Conservation (phyloP, 176 grass and related monocot genomes). For the Lolium multiflorum region DNA sequence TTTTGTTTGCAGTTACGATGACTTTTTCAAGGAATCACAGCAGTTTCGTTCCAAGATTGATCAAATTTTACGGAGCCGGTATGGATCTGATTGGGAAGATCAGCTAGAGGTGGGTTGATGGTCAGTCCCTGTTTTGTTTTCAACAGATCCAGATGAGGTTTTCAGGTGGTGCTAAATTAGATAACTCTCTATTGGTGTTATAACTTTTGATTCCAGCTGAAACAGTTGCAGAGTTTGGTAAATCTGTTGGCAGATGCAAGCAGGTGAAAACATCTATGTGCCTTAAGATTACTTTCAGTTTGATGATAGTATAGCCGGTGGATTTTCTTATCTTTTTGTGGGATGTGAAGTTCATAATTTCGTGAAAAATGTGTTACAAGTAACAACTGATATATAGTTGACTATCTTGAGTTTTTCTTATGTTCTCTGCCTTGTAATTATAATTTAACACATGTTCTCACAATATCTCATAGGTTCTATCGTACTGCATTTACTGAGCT, state of each 20-base stretch:
- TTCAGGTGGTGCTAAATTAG: conserved; percentile 29
- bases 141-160: conserved; percentile 13
- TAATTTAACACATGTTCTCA: no score
- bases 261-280: conserved; percentile 51
- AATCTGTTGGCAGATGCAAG: conserved; percentile 69
- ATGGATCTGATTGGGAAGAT: conserved; percentile 80
- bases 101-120: conserved; percentile 62
- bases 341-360: conserved; percentile 23
- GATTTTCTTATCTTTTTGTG: conserved; percentile 5
- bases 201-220: conserved; percentile 65
- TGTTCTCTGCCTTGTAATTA: no score
- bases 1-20: no score
- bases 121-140: not conserved
- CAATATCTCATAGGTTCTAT: no score
- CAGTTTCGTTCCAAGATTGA: no score
- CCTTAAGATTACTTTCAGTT: conserved; percentile 27
- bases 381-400: not conserved
- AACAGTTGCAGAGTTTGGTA: conserved; percentile 65
- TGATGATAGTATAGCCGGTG: not conserved
- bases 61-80: conserved; percentile 3
- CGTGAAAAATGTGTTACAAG: not conserved
- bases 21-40: no score
- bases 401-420: not conserved
- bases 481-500: no score
- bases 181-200: conserved; percentile 37